phyloP scores from a whole-genome alignment of 148 eudicot genomes.

The Rhododendron molle region DNA sequence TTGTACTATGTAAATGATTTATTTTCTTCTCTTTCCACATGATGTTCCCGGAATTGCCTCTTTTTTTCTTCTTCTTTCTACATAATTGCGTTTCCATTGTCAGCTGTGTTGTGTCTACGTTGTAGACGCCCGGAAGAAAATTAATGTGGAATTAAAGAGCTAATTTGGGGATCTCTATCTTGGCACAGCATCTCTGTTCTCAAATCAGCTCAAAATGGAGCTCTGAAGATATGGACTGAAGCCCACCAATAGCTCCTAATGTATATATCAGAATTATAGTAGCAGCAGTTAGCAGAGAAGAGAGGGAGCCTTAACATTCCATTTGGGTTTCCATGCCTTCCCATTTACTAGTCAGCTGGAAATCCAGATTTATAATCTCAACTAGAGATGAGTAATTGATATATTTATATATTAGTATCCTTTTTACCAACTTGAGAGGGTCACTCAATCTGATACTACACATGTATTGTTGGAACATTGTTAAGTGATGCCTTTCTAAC shows the following conservation, averaged over 20 bases:
- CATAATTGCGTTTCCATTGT: neutral
- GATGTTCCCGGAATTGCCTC: neutral
- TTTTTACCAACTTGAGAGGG: slow-evolving; percentile 14
- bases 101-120: neutral
- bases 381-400: neutral
- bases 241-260: slow-evolving; percentile 22
- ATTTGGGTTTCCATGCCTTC: slow-evolving; percentile 9
- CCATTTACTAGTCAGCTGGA: neutral
- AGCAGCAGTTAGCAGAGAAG: slow-evolving; percentile 22
- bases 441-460: slow-evolving; percentile 24
- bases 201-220: slow-evolving; percentile 79
- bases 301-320: slow-evolving; percentile 13
- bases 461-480: slow-evolving; percentile 8
- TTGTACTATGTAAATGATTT: neutral
- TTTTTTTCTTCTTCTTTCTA: neutral
- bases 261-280: slow-evolving; percentile 34
- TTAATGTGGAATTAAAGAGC: neutral
- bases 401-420: neutral
- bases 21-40: neutral
- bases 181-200: slow-evolving; percentile 61
- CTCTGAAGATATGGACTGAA: slow-evolving; percentile 38
- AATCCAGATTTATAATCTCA: slow-evolving; percentile 17
- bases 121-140: neutral
- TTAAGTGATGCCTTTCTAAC: neutral
- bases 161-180: neutral